These are phyloP conservation scores for Penicillium thymicola DNA, from an alignment of 2,329 filamentous ascomycete species.

Conservation along the genomic window DNA sequence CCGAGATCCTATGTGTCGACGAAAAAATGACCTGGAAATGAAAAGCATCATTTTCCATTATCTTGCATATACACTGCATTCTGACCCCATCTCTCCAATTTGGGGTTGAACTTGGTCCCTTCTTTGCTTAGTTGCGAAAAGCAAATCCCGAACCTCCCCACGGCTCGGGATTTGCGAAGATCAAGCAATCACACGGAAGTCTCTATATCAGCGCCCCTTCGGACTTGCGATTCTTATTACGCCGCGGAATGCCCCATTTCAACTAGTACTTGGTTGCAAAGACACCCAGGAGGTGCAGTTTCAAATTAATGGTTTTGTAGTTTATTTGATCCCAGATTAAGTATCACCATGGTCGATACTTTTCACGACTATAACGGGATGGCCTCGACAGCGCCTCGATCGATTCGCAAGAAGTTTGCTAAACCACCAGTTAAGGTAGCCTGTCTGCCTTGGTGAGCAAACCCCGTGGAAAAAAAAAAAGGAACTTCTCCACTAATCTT, in stretches of 20 bases:
- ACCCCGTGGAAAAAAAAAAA: background rate
- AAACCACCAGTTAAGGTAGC: slow-evolving; percentile 47
- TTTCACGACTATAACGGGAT: slow-evolving; percentile 23
- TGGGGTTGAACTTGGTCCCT: background rate
- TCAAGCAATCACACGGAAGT: slow-evolving; percentile 30
- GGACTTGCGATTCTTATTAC: background rate
- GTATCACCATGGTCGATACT: slow-evolving; percentile 21
- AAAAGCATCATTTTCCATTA: background rate
- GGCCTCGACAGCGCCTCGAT: slow-evolving; percentile 25
- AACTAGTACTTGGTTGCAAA: background rate
- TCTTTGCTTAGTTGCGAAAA: slow-evolving; percentile 7
- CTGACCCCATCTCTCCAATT: slow-evolving; percentile 15
- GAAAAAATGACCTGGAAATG: too few species aligned
- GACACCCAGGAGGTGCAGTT: background rate
- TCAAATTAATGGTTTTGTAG: slow-evolving; percentile 2
- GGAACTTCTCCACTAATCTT: slow-evolving; percentile 6
- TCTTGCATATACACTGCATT: background rate
- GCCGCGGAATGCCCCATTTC: slow-evolving; percentile 1
- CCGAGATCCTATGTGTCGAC: background rate
- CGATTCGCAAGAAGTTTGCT: slow-evolving; percentile 43
- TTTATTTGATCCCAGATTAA: background rate
- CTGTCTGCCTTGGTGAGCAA: slow-evolving; percentile 42
- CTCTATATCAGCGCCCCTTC: slow-evolving; percentile 32
- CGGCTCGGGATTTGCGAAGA: slow-evolving; percentile 35
- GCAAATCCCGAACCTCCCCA: slow-evolving; percentile 34